A percentile compares a stretch with the other conserved stretches of the same genome.
Conservation (phyloP, 768 basidiomycete species). For the Cystobasidium ongulense region DNA sequence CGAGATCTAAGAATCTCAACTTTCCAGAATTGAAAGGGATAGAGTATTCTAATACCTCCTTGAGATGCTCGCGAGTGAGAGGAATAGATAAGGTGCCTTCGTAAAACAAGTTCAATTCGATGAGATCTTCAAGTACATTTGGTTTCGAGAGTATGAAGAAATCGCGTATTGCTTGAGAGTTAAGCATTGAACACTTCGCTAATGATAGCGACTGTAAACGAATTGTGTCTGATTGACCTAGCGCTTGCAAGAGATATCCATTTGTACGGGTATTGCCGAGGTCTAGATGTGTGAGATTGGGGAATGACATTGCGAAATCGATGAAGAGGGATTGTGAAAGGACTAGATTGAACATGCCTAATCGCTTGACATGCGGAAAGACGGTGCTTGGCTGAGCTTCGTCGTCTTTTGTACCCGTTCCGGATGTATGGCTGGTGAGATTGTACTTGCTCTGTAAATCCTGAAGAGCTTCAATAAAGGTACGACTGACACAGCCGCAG, state of each 20-base stretch:
- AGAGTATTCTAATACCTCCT: conserved; percentile 59
- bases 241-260: conserved; percentile 61
- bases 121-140: conserved; percentile 46
- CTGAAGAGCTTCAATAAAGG: conserved; percentile 75
- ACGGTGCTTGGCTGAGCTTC: conserved; percentile 31
- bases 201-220: conserved; percentile 71
- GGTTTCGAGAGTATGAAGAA: conserved; percentile 40
- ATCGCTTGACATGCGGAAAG: conserved; percentile 54
- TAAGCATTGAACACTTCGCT: conserved; percentile 74
- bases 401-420: conserved; percentile 44
- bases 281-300: conserved; percentile 79
- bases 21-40: conserved; percentile 70
- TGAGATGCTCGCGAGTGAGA: conserved; percentile 59
- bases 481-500: conserved; percentile 86
- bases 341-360: conserved; percentile 73
- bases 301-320: conserved; percentile 70
- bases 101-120: conserved; percentile 79
- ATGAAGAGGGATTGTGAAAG: conserved; percentile 61
- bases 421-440: conserved; percentile 15
- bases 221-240: conserved; percentile 56
- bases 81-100: conserved; percentile 74
- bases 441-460: conserved; percentile 66
- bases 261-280: conserved; percentile 78
- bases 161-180: conserved; percentile 64
- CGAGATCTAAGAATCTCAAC: conserved; percentile 81